A percentile compares a stretch with the other conserved stretches of the same genome.
Evolutionary conservation across 2,329 filamentous ascomycete genomes (phyloP).

Genomic region (Apiospora malaysiana): DNA sequence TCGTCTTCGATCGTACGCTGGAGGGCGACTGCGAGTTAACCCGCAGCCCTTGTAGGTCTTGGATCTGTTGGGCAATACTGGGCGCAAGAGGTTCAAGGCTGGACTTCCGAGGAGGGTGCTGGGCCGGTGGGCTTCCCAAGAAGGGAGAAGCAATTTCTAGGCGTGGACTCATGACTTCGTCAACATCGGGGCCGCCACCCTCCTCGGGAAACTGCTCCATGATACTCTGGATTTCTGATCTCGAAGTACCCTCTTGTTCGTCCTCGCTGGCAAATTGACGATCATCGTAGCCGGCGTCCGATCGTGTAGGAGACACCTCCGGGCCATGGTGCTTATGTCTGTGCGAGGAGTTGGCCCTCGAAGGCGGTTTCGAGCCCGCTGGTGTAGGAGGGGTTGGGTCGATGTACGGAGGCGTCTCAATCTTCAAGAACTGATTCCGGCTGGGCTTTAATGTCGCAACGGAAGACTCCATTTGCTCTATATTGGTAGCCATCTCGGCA

Average conservation of each 20-base stretch:
- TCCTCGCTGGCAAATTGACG: conserved; percentile 64
- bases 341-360: conserved; percentile 63
- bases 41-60: conserved; percentile 52
- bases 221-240: conserved; percentile 92
- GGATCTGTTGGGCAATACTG: conserved; percentile 54
- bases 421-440: conserved; percentile 52
- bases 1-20: conserved; percentile 45
- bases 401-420: conserved; percentile 55
- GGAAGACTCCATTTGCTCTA: conserved; percentile 50
- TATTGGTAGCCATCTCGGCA: conserved; percentile 15
- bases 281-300: conserved; percentile 63
- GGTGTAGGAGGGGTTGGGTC: conserved; percentile 66
- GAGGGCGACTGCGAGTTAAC: conserved; percentile 48
- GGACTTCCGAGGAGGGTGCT: conserved; percentile 83
- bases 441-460: conserved; percentile 56
- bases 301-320: conserved; percentile 59
- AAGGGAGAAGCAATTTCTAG: conserved; percentile 83
- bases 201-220: conserved; percentile 93
- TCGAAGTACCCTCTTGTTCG: conserved; percentile 68
- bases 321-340: conserved; percentile 51
- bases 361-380: conserved; percentile 59
- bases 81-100: conserved; percentile 77
- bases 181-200: conserved; percentile 71
- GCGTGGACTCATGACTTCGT: conserved; percentile 92
- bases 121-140: conserved; percentile 64